phyloP scores from a whole-genome alignment of 73 alveolate genomes.

The Tetrahymena malaccensis region DNA sequence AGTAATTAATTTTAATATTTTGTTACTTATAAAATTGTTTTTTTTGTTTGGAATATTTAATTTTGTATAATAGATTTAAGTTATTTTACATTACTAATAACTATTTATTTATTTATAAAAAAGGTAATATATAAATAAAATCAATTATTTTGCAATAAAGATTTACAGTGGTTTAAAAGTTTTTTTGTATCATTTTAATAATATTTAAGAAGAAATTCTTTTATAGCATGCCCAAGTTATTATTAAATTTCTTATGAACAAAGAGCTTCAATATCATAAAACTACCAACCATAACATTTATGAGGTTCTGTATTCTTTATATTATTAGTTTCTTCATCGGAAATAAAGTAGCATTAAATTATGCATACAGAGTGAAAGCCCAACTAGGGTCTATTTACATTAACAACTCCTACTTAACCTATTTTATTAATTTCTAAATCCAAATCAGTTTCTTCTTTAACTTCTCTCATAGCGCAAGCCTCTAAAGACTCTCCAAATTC shows the following conservation, averaged over 20 bases:
- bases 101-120: too few relatives aligned
- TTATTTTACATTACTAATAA: too few relatives aligned
- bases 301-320: not conserved
- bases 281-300: not conserved
- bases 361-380: not conserved
- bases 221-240: not conserved
- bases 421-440: not conserved
- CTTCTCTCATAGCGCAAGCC: conserved; percentile 65
- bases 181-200: not conserved
- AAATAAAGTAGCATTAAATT: not conserved
- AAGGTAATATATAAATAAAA: too few relatives aligned
- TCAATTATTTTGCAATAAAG: not conserved
- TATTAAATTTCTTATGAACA: not conserved
- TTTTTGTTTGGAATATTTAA: too few relatives aligned
- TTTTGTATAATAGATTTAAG: too few relatives aligned
- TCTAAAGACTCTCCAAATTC: conserved; percentile 66
- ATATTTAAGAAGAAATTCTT: not conserved
- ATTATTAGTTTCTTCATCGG: not conserved
- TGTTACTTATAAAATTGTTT: too few relatives aligned
- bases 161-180: not conserved
- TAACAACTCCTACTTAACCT: not conserved
- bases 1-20: too few relatives aligned
- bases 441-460: conserved; percentile 66
- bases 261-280: not conserved
- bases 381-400: not conserved